Conservation (phyloP, 371 early-diverging fungal genomes). For the Catenaria anguillulae region DNA sequence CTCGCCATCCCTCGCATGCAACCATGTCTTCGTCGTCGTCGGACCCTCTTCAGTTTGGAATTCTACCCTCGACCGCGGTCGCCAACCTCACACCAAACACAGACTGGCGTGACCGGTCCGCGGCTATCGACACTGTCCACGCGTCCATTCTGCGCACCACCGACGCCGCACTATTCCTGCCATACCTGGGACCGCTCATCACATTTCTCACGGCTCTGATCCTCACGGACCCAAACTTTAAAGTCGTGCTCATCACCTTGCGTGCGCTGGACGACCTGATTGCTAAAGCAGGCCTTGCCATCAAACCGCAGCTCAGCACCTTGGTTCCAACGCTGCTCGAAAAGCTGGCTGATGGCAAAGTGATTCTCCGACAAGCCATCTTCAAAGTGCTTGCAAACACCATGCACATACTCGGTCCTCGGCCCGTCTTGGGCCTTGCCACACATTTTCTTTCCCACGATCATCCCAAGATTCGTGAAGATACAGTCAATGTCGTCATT, state of each 20-base stretch:
- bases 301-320: slow-evolving; percentile 2
- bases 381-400: slow-evolving; percentile 8
- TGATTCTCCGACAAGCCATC: slow-evolving; percentile 12
- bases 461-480: slow-evolving; percentile 13
- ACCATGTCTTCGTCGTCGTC: no score
- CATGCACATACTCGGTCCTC: slow-evolving; percentile 11
- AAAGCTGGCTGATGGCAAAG: slow-evolving; percentile 10
- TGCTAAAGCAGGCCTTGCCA: slow-evolving; percentile 4
- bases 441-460: slow-evolving; percentile 6
- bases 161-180: slow-evolving; percentile 4
- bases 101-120: background rate
- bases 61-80: no score
- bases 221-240: slow-evolving; percentile 15
- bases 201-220: slow-evolving; percentile 9
- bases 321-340: background rate
- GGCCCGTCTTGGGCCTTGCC: slow-evolving; percentile 7
- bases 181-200: slow-evolving; percentile 9
- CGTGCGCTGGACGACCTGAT: slow-evolving; percentile 10
- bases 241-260: slow-evolving; percentile 14
- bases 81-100: no score
- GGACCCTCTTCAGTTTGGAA: no score
- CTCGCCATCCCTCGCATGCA: no score
- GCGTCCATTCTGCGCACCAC: background rate
- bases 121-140: background rate
- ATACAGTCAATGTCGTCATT: slow-evolving; percentile 13